These are phyloP conservation scores for Pseudogymnoascus sp. DNA, from an alignment of 2,329 filamentous ascomycete genomes.

Conservation along the genomic window DNA sequence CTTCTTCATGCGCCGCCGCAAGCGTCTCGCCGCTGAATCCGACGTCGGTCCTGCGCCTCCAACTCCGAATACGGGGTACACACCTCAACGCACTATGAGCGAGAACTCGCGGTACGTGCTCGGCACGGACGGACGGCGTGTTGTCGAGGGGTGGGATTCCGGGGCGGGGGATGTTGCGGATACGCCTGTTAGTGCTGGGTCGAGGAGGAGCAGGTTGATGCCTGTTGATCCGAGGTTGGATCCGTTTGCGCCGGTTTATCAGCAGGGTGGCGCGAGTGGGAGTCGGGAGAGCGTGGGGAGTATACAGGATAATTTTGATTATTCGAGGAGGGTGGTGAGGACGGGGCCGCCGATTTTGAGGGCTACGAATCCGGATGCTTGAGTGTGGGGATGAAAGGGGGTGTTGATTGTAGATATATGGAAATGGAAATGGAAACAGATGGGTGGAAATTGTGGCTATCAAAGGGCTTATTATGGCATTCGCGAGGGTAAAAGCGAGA, in stretches of 20 bases:
- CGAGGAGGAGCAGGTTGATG: constrained; percentile 47
- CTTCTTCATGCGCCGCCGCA: constrained; percentile 39
- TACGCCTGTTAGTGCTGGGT: constrained; percentile 10
- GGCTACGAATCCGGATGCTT: constrained; percentile 51
- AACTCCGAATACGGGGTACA: constrained; percentile 20
- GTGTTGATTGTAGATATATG: background rate
- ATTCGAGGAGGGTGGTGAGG: constrained; percentile 45
- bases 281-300: constrained; percentile 59
- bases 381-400: background rate
- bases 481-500: background rate
- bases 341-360: constrained; percentile 46
- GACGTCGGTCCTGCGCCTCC: constrained; percentile 21
- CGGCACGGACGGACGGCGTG: constrained; percentile 27
- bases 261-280: constrained; percentile 42
- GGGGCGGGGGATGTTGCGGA: constrained; percentile 8
- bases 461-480: background rate
- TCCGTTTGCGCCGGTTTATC: constrained; percentile 52
- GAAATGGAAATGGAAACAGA: background rate
- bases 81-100: constrained; percentile 28
- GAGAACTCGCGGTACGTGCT: constrained; percentile 30
- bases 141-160: constrained; percentile 28
- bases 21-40: constrained; percentile 37
- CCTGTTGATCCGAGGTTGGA: constrained; percentile 58
- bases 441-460: background rate
- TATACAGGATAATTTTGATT: constrained; percentile 58